Base-by-base conservation (phyloP, 352 stramenopile genomes). In the Blastocystis sp. region DNA sequence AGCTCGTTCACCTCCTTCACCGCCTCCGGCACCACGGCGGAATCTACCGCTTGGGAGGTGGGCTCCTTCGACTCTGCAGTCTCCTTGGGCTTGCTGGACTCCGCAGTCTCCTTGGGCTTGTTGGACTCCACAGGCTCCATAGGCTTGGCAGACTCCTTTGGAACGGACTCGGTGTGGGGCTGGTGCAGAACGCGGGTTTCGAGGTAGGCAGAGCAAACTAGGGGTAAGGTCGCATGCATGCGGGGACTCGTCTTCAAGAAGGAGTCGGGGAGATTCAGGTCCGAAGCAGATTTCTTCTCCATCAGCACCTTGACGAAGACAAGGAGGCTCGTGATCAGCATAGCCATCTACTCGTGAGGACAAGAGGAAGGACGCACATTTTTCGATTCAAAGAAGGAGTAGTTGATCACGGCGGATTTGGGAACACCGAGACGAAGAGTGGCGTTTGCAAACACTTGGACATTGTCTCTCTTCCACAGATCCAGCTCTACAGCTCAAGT, bases 271-370 rank as follows among this genome's bases (percentile, higher is more conserved):
- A 84, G 74, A 2, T 70, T 28, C 1, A 84, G 65, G 2, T 28
- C 56, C n/a, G 65, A 53, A 5, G 74, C 34, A 48, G 23, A 19
- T 19, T 84, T 62, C 60, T 84, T 84, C 41, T 84, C 74, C 43
- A 84, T 62, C 21, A 84, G 45, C 10, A 84, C 74, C 56, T 84
- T 84, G 4, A 84, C 74, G 66, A 84, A 84, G 9, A 84, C 74
- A 5, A 84, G 41, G 9, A 84, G 59, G 69, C 74, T 84, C 5
- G 74, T 84, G 19, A 84, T 84, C n/a, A 84, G 38, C 40, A 62
- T 56, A 19, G 74, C 74, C 28, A 21, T 48, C 74, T 84, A 41
- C 34, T 70, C n/a, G 21, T 62, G 45, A 81, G 14, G 21, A n/a
- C 3, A 64, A 23, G 34, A 41, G 40, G 3, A n/a, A 2, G 19